phyloP scores from a whole-genome alignment of 768 basidiomycete species.

The Rhodotorula paludigena region DNA sequence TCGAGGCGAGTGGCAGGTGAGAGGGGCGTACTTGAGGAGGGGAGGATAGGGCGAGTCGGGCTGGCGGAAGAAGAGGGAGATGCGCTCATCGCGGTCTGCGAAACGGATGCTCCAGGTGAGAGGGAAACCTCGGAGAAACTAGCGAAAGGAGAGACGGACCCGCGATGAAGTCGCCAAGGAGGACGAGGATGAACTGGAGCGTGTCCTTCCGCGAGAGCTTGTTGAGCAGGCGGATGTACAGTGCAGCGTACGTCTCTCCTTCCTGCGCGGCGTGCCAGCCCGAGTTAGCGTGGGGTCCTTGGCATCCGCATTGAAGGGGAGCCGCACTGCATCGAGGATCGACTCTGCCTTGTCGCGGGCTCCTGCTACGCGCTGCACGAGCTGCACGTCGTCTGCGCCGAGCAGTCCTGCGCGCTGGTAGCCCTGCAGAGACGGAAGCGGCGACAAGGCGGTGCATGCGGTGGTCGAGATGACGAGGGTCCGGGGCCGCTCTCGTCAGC shows the following conservation, averaged over 20 bases:
- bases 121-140: neutral
- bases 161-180: slow-evolving; percentile 80
- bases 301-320: no score
- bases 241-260: slow-evolving; percentile 71
- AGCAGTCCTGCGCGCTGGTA: slow-evolving; percentile 91
- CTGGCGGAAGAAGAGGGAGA: slow-evolving; percentile 64
- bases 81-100: slow-evolving; percentile 79
- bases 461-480: no score
- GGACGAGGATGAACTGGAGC: slow-evolving; percentile 76
- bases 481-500: no score
- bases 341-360: slow-evolving; percentile 54
- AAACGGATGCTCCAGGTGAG: neutral
- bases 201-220: slow-evolving; percentile 78
- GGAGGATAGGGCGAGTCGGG: slow-evolving; percentile 75
- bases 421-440: no score
- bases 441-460: no score
- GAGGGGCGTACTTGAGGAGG: slow-evolving; percentile 59
- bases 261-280: slow-evolving; percentile 54
- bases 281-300: no score
- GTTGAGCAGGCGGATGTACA: slow-evolving; percentile 85
- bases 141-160: slow-evolving; percentile 52
- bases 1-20: neutral
- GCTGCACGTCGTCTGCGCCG: slow-evolving; percentile 74
- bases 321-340: slow-evolving; percentile 35
- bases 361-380: slow-evolving; percentile 85